Conservation (phyloP, 148 eudicot genomes). For the Silene conica region DNA sequence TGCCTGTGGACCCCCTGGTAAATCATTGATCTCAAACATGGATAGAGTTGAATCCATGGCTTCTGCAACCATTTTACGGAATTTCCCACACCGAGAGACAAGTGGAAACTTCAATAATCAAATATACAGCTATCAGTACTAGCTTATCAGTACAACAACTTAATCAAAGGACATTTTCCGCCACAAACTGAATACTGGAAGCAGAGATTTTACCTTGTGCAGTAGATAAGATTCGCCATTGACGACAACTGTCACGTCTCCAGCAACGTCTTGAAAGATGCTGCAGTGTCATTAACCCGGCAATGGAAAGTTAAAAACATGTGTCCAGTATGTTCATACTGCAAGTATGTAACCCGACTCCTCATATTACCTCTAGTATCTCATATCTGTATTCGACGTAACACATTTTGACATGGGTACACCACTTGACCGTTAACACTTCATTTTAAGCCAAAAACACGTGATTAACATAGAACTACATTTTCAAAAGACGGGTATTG, state of each 20-base stretch:
- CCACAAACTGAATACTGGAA: background rate
- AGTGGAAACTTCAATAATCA: slow-evolving; percentile 55
- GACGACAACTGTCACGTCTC: slow-evolving; percentile 58
- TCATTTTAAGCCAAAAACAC: too few relatives aligned
- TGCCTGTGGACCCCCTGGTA: slow-evolving; percentile 57
- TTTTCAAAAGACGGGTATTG: too few relatives aligned
- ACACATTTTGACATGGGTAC: background rate
- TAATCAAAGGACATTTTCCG: too few relatives aligned
- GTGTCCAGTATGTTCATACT: background rate
- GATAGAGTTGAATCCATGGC: slow-evolving; percentile 37
- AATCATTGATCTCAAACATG: slow-evolving; percentile 42
- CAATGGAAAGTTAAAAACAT: background rate
- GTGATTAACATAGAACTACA: too few relatives aligned
- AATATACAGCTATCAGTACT: background rate
- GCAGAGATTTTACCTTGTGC: slow-evolving; percentile 44
- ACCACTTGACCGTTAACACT: background rate
- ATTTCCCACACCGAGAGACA: slow-evolving; percentile 59
- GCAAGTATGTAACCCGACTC: too few relatives aligned
- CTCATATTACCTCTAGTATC: too few relatives aligned
- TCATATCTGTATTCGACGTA: background rate
- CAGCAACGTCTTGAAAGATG: slow-evolving; percentile 69
- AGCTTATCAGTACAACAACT: background rate
- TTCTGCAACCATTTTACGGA: slow-evolving; percentile 58
- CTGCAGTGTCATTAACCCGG: slow-evolving; percentile 30
- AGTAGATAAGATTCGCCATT: slow-evolving; percentile 63